These are phyloP conservation scores for Phragmites australis DNA, from an alignment of 176 grass and related monocot species.

Conservation along the genomic window DNA sequence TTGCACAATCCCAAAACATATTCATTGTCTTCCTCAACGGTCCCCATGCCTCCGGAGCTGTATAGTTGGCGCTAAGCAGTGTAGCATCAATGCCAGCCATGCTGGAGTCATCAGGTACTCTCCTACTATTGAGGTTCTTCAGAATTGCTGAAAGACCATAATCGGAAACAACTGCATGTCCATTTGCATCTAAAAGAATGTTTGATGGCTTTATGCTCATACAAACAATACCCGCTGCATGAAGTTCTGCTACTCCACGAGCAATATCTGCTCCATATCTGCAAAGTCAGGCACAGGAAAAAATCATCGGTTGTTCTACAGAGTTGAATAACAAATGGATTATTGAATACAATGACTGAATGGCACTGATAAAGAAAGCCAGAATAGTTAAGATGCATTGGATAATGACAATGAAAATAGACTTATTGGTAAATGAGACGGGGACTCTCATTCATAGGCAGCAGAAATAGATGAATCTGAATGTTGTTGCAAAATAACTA, in stretches of 20 bases:
- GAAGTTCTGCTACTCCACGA: conserved; percentile 93
- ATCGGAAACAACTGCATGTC: conserved; percentile 80
- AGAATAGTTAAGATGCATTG: background rate
- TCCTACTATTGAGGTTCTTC: conserved; percentile 73
- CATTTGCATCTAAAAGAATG: conserved; percentile 81
- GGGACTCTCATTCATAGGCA: background rate
- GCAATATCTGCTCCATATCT: conserved; percentile 99
- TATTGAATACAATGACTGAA: background rate
- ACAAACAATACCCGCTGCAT: conserved; percentile 97
- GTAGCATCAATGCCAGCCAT: conserved; percentile 74
- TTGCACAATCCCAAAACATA: conserved; percentile 81
- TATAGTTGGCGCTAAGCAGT: conserved; percentile 89
- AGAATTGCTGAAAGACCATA: conserved; percentile 94
- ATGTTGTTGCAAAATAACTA: conserved; percentile 18
- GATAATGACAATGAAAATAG: conserved; percentile 20
- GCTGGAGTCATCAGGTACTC: conserved; percentile 64
- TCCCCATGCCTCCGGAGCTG: conserved; percentile 97
- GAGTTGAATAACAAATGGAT: conserved; percentile 14
- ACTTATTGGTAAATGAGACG: background rate
- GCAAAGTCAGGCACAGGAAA: conserved; percentile 35
- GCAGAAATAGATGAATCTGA: conserved; percentile 34
- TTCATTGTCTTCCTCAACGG: conserved; percentile 80
- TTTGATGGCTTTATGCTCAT: conserved; percentile 99
- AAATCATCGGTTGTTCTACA: background rate
- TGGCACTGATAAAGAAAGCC: background rate